Percentiles rank a stretch among this genome's conserved stretches.
Evolutionary conservation across 164 flowering plant species (phyloP).

Genomic region (Kalanchoe fedtschenkoi): DNA sequence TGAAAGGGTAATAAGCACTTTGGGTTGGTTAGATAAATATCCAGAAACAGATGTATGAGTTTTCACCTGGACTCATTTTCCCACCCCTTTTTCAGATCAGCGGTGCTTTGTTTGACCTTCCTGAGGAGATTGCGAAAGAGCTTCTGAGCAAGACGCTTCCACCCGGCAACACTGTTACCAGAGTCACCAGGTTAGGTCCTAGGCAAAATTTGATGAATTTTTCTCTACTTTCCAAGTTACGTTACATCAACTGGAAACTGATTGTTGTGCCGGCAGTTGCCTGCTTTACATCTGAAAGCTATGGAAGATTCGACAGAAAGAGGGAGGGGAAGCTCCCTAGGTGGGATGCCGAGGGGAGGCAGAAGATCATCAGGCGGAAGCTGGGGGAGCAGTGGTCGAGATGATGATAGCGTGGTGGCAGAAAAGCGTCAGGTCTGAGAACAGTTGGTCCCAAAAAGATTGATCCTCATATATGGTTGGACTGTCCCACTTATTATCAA

Average conservation of each 20-base stretch:
- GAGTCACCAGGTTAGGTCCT: background rate
- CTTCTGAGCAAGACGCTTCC: conserved; percentile 5
- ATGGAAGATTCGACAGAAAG: conserved; percentile 1
- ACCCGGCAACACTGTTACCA: conserved; percentile 1
- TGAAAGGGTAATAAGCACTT: conserved; percentile 58
- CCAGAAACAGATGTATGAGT: too few species aligned
- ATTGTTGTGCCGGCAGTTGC: background rate
- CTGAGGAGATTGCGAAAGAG: conserved; percentile 4
- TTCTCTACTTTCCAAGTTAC: background rate
- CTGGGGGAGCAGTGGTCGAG: conserved; percentile 1
- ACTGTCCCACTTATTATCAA: too few species aligned
- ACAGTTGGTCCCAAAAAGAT: conserved; percentile 6
- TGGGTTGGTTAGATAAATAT: background rate
- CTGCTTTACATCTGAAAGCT: background rate
- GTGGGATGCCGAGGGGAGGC: conserved; percentile 4
- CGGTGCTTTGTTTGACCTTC: conserved; percentile 8
- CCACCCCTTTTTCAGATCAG: background rate
- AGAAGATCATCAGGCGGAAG: background rate
- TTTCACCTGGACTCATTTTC: background rate
- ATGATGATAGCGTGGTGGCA: conserved; percentile 4
- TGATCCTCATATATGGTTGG: too few species aligned
- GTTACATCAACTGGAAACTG: background rate
- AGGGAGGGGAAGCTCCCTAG: background rate
- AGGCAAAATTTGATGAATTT: background rate
- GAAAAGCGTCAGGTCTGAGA: conserved; percentile 5